phyloP scores from a whole-genome alignment of 2,329 filamentous ascomycete genomes.

The Bipolaris cookei region DNA sequence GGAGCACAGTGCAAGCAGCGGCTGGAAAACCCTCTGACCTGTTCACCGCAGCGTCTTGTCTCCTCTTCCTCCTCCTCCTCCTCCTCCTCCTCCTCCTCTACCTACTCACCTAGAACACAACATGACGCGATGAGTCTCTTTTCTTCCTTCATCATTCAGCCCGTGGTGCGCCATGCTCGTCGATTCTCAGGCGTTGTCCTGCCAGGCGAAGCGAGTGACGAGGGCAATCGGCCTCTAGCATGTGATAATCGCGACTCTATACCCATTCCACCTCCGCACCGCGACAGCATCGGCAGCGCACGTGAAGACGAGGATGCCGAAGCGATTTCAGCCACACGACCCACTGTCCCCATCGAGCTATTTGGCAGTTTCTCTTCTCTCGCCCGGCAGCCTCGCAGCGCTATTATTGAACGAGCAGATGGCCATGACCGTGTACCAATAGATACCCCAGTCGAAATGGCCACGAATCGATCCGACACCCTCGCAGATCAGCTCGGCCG shows the following conservation, averaged over 20 bases:
- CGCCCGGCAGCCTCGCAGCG: conserved; percentile 33
- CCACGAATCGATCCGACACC: conserved; percentile 38
- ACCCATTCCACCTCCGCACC: conserved; percentile 14
- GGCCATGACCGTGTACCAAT: conserved; percentile 33
- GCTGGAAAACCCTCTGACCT: conserved; percentile 1
- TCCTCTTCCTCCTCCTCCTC: not conserved
- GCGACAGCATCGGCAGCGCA: conserved; percentile 11
- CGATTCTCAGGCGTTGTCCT: conserved; percentile 43
- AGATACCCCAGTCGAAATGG: conserved; percentile 39
- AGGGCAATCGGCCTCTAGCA: conserved; percentile 27
- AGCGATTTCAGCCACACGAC: conserved; percentile 12
- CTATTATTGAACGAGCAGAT: conserved; percentile 32
- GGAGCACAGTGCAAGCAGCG: conserved; percentile 20
- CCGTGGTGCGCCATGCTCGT: conserved; percentile 49
- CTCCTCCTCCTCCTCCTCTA: not conserved
- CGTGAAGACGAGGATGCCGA: conserved; percentile 12
- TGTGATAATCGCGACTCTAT: conserved; percentile 35
- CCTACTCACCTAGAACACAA: not conserved
- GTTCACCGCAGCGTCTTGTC: not conserved
- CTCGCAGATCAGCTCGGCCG: conserved; percentile 38
- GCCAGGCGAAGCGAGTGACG: conserved; percentile 25
- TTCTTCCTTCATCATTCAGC: conserved; percentile 50
- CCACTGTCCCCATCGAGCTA: conserved; percentile 22
- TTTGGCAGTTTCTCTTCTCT: conserved; percentile 32
- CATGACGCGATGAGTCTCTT: conserved; percentile 49